These are phyloP conservation scores for Ogataea neopini DNA, from an alignment of 805 yeast species.

Conservation along the genomic window DNA sequence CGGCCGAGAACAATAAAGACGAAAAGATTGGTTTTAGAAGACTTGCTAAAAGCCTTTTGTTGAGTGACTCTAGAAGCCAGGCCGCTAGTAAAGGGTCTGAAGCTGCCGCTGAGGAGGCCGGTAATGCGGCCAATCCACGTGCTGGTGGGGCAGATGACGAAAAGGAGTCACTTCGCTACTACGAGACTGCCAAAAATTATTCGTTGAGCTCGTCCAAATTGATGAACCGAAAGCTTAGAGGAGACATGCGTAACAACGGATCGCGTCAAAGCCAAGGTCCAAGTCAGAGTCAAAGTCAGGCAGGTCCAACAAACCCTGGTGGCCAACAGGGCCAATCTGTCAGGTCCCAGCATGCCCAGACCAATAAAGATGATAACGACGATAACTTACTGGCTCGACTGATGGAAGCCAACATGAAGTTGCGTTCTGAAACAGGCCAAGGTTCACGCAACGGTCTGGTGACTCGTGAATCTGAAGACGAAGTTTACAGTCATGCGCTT, in stretches of 20 bases:
- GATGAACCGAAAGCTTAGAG: conserved; percentile 18
- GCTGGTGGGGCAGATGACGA: conserved; percentile 11
- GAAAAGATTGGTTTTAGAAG: conserved; percentile 28
- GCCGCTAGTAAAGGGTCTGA: conserved; percentile 14
- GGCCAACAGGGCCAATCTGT: conserved; percentile 9
- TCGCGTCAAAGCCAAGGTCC: conserved; percentile 8
- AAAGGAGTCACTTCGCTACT: conserved; percentile 18
- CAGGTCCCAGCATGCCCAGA: conserved; percentile 3
- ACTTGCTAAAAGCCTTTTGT: conserved; percentile 28
- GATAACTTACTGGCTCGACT: conserved; percentile 20
- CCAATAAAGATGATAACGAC: conserved; percentile 16
- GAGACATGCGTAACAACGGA: conserved; percentile 18
- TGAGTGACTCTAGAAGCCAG: conserved; percentile 16
- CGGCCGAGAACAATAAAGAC: conserved; percentile 21
- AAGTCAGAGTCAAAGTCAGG: too few relatives aligned
- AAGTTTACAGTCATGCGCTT: neutral
- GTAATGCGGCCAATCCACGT: neutral
- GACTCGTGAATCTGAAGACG: conserved; percentile 16
- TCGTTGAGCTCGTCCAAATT: conserved; percentile 17
- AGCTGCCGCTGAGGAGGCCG: conserved; percentile 11
- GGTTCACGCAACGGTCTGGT: conserved; percentile 8
- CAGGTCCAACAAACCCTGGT: neutral
- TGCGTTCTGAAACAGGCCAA: conserved; percentile 8
- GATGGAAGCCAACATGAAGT: conserved; percentile 21
- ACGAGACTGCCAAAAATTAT: conserved; percentile 24